These are phyloP conservation scores for Sclerotinia subarctica DNA, from an alignment of 2,329 filamentous ascomycete genomes.

Conservation along the genomic window DNA sequence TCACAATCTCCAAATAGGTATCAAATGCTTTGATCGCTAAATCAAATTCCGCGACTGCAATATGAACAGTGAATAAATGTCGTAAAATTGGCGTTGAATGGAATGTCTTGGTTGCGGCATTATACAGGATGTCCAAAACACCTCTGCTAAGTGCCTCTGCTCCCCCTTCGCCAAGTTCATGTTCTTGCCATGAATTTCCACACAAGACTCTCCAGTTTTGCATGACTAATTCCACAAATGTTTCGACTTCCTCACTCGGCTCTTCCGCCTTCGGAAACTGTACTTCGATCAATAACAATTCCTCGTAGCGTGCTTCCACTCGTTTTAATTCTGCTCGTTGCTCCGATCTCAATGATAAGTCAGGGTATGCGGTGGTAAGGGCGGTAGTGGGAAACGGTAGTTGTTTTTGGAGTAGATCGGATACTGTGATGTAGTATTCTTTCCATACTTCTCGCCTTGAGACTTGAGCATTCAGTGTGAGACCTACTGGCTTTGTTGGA, in stretches of 20 bases:
- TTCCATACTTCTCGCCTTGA: constrained; percentile 72
- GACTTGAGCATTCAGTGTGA: constrained; percentile 57
- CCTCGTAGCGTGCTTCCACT: constrained; percentile 77
- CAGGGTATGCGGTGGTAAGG: constrained; percentile 42
- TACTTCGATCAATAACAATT: constrained; percentile 71
- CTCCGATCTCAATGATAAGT: constrained; percentile 56
- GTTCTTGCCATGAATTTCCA: constrained; percentile 74
- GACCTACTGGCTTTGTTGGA: constrained; percentile 49
- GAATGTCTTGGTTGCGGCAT: constrained; percentile 87
- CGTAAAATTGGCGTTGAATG: constrained; percentile 88
- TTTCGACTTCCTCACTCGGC: constrained; percentile 73
- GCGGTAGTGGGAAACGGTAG: constrained; percentile 55
- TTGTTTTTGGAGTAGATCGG: constrained; percentile 67
- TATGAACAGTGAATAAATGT: constrained; percentile 82
- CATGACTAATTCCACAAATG: constrained; percentile 75
- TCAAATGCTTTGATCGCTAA: constrained; percentile 87
- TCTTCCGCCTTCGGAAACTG: constrained; percentile 82
- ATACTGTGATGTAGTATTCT: constrained; percentile 78
- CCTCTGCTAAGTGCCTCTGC: constrained; percentile 71
- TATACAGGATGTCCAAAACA: constrained; percentile 84
- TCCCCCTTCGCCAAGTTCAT: constrained; percentile 77
- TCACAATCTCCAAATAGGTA: constrained; percentile 85
- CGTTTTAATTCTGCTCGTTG: constrained; percentile 74
- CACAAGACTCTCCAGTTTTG: constrained; percentile 82
- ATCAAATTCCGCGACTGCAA: constrained; percentile 86